A percentile compares a stretch with the other conserved stretches of the same genome.
phyloP scores from a whole-genome alignment of 345 rosid species.

The Rhodomyrtus tomentosa region DNA sequence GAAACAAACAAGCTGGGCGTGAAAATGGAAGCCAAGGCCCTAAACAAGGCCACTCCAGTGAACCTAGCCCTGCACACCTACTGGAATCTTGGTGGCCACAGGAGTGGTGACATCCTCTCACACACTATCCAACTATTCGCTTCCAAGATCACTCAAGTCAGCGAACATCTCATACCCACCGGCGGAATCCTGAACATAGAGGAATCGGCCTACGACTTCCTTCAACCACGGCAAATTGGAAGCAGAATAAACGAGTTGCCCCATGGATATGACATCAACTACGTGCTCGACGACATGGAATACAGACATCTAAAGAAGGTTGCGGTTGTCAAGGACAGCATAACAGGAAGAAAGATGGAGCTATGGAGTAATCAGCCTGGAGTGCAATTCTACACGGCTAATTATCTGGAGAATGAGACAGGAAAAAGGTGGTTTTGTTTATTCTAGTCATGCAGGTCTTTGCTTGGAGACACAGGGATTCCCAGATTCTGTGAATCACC shows the following conservation, averaged over 20 bases:
- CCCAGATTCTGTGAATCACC: slow-evolving; percentile 69
- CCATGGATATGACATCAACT: slow-evolving; percentile 68
- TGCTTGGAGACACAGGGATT: slow-evolving; percentile 76
- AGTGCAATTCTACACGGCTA: slow-evolving; percentile 60
- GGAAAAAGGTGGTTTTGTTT: slow-evolving; percentile 51
- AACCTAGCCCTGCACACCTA: slow-evolving; percentile 64
- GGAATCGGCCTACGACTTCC: slow-evolving; percentile 62
- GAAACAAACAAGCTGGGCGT: slow-evolving; percentile 34
- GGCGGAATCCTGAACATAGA: slow-evolving; percentile 23
- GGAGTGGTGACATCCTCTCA: slow-evolving; percentile 49
- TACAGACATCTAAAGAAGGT: slow-evolving; percentile 25
- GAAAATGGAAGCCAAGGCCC: slow-evolving; percentile 50
- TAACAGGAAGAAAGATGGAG: slow-evolving; percentile 61
- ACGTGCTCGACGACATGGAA: slow-evolving; percentile 25
- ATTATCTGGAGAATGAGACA: slow-evolving; percentile 19
- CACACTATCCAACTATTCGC: slow-evolving; percentile 41
- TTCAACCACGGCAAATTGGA: slow-evolving; percentile 26
- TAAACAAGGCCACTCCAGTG: slow-evolving; percentile 53
- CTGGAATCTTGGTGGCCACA: slow-evolving; percentile 70
- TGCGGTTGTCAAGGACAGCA: slow-evolving; percentile 42
- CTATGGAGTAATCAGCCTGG: slow-evolving; percentile 56
- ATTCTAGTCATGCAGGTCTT: slow-evolving; percentile 34
- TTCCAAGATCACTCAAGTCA: slow-evolving; percentile 45
- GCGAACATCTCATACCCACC: slow-evolving; percentile 64
- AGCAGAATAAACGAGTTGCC: slow-evolving; percentile 30